Percentiles rank a stretch among this genome's conserved stretches.
These are phyloP conservation scores for Saposhnikovia divaricata DNA, from an alignment of 129 eudicot species.

Conservation along the genomic window DNA sequence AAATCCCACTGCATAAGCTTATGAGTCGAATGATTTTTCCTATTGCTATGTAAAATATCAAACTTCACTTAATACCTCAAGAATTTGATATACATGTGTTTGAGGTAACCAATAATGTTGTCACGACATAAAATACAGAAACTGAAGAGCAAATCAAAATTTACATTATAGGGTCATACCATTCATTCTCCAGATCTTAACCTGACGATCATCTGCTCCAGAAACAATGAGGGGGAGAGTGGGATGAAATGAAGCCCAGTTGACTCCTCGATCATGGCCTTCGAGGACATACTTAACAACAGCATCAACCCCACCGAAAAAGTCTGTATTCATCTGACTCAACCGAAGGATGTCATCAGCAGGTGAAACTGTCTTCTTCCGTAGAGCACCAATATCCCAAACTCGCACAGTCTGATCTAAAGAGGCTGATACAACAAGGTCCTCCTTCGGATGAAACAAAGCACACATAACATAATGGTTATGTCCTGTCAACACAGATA, in stretches of 20 bases:
- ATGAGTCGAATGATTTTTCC: background rate
- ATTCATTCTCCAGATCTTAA: slow-evolving; percentile 8
- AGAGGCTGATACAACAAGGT: slow-evolving; percentile 79
- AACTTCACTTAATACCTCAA: background rate
- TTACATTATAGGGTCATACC: background rate
- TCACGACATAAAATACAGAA: background rate
- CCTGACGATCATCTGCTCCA: slow-evolving; percentile 12
- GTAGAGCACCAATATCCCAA: slow-evolving; percentile 82
- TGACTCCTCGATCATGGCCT: slow-evolving; percentile 9
- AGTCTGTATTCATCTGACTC: slow-evolving; percentile 74
- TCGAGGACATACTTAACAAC: slow-evolving; percentile 4
- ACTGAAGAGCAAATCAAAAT: background rate
- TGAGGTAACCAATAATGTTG: background rate
- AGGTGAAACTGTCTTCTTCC: slow-evolving; percentile 76
- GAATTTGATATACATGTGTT: background rate
- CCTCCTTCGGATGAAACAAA: slow-evolving; percentile 74
- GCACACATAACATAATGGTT: slow-evolving; percentile 94
- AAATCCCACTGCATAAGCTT: background rate
- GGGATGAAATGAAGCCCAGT: slow-evolving; percentile 7
- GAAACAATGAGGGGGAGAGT: slow-evolving; percentile 11
- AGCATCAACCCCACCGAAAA: slow-evolving; percentile 19
- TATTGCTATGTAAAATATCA: background rate
- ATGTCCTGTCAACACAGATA: slow-evolving; percentile 81
- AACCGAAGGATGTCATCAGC: slow-evolving; percentile 73
- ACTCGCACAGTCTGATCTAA: slow-evolving; percentile 87